Conservation (phyloP, 1,284 basidiomycete species). For the Microbotryomycetes sp. region DNA sequence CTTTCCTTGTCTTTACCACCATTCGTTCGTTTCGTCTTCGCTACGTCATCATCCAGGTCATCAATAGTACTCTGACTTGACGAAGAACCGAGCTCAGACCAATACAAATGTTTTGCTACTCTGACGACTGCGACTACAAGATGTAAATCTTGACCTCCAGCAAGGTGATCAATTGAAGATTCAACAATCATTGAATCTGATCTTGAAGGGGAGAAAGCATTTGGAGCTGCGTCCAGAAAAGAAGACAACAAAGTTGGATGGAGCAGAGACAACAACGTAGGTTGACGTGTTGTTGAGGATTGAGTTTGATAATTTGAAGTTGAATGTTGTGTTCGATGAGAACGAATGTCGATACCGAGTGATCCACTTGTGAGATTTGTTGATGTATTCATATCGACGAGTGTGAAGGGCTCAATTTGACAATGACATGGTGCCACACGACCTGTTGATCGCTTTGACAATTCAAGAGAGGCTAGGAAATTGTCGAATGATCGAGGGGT, state of each 20-base stretch:
- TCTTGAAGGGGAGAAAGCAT: constrained; percentile 59
- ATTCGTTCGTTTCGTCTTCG: neutral
- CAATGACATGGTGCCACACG: no score
- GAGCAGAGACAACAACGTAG: constrained; percentile 50
- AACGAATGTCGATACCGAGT: constrained; percentile 14
- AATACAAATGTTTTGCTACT: constrained; percentile 63
- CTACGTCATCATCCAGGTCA: neutral
- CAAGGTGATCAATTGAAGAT: no score
- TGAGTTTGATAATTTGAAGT: no score
- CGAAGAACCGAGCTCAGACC: constrained; percentile 45
- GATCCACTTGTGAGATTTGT: constrained; percentile 34
- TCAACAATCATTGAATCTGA: constrained; percentile 3
- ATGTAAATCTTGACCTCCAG: constrained; percentile 57
- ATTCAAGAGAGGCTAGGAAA: constrained; percentile 22
- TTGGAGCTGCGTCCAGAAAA: constrained; percentile 75
- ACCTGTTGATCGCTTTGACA: constrained; percentile 37
- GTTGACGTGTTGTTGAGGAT: no score
- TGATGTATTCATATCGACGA: constrained; percentile 37
- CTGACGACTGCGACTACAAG: constrained; percentile 57
- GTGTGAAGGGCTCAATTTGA: constrained; percentile 14
- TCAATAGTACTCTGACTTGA: neutral
- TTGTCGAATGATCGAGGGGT: constrained; percentile 30
- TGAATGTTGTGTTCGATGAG: no score
- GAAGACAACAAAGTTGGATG: constrained; percentile 69
- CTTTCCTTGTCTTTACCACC: neutral